Percentiles rank a stretch among this genome's conserved stretches.
Evolutionary conservation across 2,329 filamentous ascomycete species (phyloP).

Genomic region (Truncatella angustata): DNA sequence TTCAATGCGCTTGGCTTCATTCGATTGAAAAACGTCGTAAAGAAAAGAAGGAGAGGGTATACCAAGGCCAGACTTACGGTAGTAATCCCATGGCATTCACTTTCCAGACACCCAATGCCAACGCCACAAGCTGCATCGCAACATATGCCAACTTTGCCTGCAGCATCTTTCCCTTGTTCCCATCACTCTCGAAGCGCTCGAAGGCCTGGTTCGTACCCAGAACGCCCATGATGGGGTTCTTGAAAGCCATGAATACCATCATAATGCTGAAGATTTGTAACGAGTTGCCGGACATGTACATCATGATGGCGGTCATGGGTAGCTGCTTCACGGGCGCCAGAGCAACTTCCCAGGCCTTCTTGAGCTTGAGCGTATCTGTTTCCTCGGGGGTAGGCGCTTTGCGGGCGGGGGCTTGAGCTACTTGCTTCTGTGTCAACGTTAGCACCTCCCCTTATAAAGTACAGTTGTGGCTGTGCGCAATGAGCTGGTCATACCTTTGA

Average conservation of each 20-base stretch:
- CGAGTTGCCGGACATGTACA: constrained; percentile 99
- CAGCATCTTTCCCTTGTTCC: constrained; percentile 70
- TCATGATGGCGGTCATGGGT: constrained; percentile 98
- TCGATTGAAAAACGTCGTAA: too few species aligned
- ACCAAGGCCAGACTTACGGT: constrained; percentile 59
- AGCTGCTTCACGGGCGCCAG: constrained; percentile 90
- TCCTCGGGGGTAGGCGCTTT: constrained; percentile 74
- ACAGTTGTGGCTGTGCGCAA: background rate
- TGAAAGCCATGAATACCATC: constrained; percentile 99
- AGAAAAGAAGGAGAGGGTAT: too few species aligned
- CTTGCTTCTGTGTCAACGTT: constrained; percentile 46
- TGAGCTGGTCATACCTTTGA: constrained; percentile 51
- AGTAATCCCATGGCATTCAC: constrained; percentile 94
- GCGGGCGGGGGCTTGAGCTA: constrained; percentile 44
- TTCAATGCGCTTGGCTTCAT: too few species aligned
- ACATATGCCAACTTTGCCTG: constrained; percentile 87
- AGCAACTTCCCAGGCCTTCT: constrained; percentile 98
- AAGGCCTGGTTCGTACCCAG: constrained; percentile 85
- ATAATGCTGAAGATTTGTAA: constrained; percentile 99
- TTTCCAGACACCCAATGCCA: constrained; percentile 92
- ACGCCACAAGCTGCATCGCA: constrained; percentile 77
- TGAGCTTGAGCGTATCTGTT: constrained; percentile 93
- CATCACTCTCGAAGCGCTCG: constrained; percentile 81
- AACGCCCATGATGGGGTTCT: constrained; percentile 86
- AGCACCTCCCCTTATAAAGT: too few species aligned